These are phyloP conservation scores for Sporormia fimetaria DNA, from an alignment of 495 filamentous ascomycete species.

Conservation along the genomic window DNA sequence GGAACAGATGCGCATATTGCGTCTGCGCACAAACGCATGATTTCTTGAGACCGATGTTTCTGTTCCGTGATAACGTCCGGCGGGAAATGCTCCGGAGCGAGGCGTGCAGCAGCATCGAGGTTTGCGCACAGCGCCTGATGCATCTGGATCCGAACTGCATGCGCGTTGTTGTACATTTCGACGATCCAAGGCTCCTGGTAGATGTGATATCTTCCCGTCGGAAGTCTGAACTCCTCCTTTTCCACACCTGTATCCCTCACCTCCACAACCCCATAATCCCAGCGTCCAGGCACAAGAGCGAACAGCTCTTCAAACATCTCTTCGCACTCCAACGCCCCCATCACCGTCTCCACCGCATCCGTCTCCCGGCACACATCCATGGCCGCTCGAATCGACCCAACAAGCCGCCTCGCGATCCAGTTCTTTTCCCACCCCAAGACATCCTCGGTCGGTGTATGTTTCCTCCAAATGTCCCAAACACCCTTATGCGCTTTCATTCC, in stretches of 20 bases:
- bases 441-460: conserved; percentile 3
- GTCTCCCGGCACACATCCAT: conserved; percentile 1
- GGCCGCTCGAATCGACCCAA: conserved; percentile 6
- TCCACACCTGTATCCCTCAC: conserved; percentile 1
- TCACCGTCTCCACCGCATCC: conserved; percentile 3
- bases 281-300: conserved; percentile 2
- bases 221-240: conserved; percentile 3
- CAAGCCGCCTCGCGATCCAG: conserved; percentile 5
- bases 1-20: conserved; percentile 8
- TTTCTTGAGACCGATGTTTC: conserved; percentile 6
- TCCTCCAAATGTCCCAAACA: too few species aligned
- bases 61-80: conserved; percentile 3
- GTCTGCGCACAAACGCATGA: not conserved
- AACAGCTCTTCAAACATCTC: conserved; percentile 4
- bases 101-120: too few species aligned
- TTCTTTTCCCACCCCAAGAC: conserved; percentile 7
- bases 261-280: conserved; percentile 13
- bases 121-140: conserved; percentile 9
- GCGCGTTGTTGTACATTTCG: conserved; percentile 17
- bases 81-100: conserved; percentile 5
- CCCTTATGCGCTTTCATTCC: too few species aligned
- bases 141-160: conserved; percentile 6
- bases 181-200: conserved; percentile 16
- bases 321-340: conserved; percentile 6
- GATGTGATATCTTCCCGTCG: too few species aligned